Conservation (phyloP, 78 protist genomes). For the Dictyostelium firmibasis region DNA sequence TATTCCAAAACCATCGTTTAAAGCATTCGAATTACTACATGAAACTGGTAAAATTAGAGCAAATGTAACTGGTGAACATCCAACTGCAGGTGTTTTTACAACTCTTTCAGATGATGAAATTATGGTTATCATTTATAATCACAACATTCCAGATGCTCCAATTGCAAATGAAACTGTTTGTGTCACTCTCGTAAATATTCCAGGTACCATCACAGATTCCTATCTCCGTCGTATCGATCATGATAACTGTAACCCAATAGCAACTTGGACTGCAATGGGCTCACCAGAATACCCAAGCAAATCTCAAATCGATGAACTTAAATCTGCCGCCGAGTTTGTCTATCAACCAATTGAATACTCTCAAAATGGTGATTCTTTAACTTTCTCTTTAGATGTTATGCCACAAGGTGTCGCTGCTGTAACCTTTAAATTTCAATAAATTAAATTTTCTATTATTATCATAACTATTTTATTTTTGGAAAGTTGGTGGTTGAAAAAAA, state of each 20-base stretch:
- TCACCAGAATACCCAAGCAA: conserved; percentile 44
- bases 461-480: no score
- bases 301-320: conserved; percentile 10
- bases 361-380: not conserved
- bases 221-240: conserved; percentile 53
- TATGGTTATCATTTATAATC: conserved; percentile 31
- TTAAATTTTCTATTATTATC: no score
- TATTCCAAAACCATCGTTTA: conserved; percentile 70
- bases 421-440: not conserved
- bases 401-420: not conserved
- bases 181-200: conserved; percentile 20
- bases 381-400: not conserved
- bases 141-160: conserved; percentile 64
- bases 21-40: conserved; percentile 70
- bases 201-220: not conserved
- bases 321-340: not conserved
- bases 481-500: no score
- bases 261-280: conserved; percentile 40
- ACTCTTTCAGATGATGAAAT: not conserved
- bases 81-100: conserved; percentile 64
- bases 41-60: conserved; percentile 60
- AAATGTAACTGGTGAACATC: conserved; percentile 27
- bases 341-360: not conserved
- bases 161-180: conserved; percentile 21
- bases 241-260: conserved; percentile 57